Base-by-base conservation (phyloP, 2,329 filamentous ascomycete species). In the Calonectria honghensis region DNA sequence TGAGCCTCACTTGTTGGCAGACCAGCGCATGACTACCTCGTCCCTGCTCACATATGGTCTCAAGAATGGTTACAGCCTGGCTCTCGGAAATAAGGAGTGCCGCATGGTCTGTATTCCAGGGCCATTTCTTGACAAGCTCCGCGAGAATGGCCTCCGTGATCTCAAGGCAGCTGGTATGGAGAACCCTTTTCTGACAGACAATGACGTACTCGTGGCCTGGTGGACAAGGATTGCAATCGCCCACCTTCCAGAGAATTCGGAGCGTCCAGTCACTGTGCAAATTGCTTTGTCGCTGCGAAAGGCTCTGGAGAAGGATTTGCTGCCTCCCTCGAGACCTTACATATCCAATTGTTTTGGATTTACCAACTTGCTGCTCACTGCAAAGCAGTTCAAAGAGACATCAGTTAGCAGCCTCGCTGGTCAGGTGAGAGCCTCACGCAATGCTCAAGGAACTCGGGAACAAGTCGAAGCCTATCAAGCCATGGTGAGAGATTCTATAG, bases 31-130 rank as follows among this genome's bases (percentile, higher is more conserved):
- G 73, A 48, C 45, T 1, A 63, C 70, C 1, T n/a, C 39, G 0
- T 32, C 45, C 1, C 16, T 73, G 14, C 27, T 75, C 9, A 39
- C 41, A 6, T 75, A 75, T 13, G 70, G 66, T 10, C 35, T 75
- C 31, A 67, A 70, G 18, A 75, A 74, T 13, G 70, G 69, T 2
- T 72, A 72, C 7, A 69, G 57, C 18, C 18, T 73, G 4, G 48
- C 65, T 1, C 11, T 73, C 2, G 52, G 71, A 5, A 70, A 68
- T 37, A 73, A 75, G 13, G 73, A 75, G 27, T 68, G 61, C 9
- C 73, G 73, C 20, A 75, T 75, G 73, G 71, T 75, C 37, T 75
- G 73, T n/a, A 73, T 75, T 11, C 73, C 73, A 1, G 70, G 61
- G 11, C 20, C 27, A 11, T 73, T 63, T 32, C 45, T 69, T 6